These are phyloP conservation scores for Microthyrium microscopicum DNA, from an alignment of 2,329 filamentous ascomycete genomes.

Conservation along the genomic window DNA sequence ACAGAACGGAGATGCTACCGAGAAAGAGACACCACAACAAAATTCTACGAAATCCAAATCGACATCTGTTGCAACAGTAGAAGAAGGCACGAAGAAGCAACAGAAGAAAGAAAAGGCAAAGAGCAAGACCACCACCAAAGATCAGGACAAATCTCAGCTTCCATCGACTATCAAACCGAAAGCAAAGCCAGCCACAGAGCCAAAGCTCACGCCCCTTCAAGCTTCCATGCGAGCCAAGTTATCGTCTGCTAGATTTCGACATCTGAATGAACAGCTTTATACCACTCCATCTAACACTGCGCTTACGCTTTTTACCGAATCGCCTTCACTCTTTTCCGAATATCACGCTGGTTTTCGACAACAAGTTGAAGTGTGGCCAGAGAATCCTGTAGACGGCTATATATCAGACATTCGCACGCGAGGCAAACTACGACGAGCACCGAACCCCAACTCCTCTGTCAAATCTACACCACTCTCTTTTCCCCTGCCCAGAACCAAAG, in stretches of 20 bases:
- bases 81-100: conserved; percentile 15
- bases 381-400: conserved; percentile 87
- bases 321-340: conserved; percentile 86
- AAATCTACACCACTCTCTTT: too few species aligned
- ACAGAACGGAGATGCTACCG: conserved; percentile 15
- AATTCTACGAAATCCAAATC: conserved; percentile 10
- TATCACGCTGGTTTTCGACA: conserved; percentile 94
- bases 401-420: conserved; percentile 53
- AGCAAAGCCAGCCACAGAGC: conserved; percentile 16
- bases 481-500: conserved; percentile 57
- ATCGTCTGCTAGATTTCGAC: conserved; percentile 85
- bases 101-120: conserved; percentile 16
- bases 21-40: conserved; percentile 12
- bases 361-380: conserved; percentile 90
- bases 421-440: conserved; percentile 32
- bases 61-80: neutral
- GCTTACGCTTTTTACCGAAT: conserved; percentile 64
- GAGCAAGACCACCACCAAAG: conserved; percentile 19
- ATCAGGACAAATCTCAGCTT: conserved; percentile 20
- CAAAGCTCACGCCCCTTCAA: conserved; percentile 79
- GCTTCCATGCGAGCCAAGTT: conserved; percentile 90
- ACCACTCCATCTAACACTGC: conserved; percentile 75
- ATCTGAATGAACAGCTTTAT: conserved; percentile 93
- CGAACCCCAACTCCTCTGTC: conserved; percentile 8
- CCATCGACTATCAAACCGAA: conserved; percentile 13